These are phyloP conservation scores for Plasmodium ovale DNA, from an alignment of 169 alveolate genomes.

Conservation along the genomic window DNA sequence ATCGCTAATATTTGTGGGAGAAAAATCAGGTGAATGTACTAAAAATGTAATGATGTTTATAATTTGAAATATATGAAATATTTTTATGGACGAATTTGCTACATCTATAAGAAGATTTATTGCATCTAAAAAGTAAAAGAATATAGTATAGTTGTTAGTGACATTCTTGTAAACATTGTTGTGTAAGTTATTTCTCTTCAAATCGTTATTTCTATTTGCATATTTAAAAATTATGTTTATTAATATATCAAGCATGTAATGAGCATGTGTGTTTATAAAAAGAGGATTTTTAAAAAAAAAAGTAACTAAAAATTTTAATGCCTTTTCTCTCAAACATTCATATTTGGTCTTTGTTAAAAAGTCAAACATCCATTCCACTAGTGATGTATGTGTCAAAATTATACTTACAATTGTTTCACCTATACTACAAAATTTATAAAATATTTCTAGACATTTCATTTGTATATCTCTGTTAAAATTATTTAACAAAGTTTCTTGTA, in stretches of 20 bases:
- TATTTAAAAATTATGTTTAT: slow-evolving; percentile 57
- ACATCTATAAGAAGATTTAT: slow-evolving; percentile 54
- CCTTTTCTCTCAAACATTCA: slow-evolving; percentile 68
- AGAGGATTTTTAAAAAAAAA: slow-evolving; percentile 71
- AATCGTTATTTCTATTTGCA: slow-evolving; percentile 33
- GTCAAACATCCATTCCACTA: slow-evolving; percentile 72
- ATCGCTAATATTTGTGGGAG: slow-evolving; percentile 30
- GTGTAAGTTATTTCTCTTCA: too few species aligned
- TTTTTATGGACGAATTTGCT: slow-evolving; percentile 30
- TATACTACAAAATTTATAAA: slow-evolving; percentile 49
- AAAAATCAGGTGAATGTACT: slow-evolving; percentile 20
- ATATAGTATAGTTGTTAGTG: slow-evolving; percentile 16
- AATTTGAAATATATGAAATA: slow-evolving; percentile 53
- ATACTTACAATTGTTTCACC: slow-evolving; percentile 59
- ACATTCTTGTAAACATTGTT: not conserved
- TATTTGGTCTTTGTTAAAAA: slow-evolving; percentile 62
- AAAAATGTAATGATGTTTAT: slow-evolving; percentile 39
- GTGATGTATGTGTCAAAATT: slow-evolving; percentile 47
- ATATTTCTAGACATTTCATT: slow-evolving; percentile 71
- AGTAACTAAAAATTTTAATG: slow-evolving; percentile 48
- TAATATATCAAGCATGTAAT: slow-evolving; percentile 64
- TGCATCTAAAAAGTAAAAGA: slow-evolving; percentile 50
- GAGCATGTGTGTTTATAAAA: slow-evolving; percentile 66
- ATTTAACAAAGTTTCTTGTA: slow-evolving; percentile 72
- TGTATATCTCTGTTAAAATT: slow-evolving; percentile 66